These are phyloP conservation scores for Sphagnum tenellum DNA, from an alignment of 225 moss, liverwort and hornwort species.

Conservation along the genomic window DNA sequence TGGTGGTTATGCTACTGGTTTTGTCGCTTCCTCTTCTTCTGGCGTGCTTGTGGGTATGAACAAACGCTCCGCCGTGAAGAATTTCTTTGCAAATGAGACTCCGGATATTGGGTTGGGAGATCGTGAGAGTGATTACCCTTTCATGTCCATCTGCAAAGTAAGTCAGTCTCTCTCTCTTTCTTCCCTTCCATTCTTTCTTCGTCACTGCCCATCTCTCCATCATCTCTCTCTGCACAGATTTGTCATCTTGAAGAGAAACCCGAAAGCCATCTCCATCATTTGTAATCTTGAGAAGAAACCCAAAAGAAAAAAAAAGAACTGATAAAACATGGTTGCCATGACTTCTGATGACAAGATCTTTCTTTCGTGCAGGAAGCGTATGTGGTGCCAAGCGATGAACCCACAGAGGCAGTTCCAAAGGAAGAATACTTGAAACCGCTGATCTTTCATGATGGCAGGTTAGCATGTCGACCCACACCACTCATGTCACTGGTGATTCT, in stretches of 20 bases:
- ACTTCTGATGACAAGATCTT: background rate
- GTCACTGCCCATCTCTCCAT: too few species aligned
- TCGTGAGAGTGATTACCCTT: constrained; percentile 34
- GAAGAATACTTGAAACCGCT: constrained; percentile 35
- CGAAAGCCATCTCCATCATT: too few species aligned
- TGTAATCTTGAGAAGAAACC: too few species aligned
- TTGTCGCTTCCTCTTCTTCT: constrained; percentile 23
- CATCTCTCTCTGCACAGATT: too few species aligned
- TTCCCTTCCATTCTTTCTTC: too few species aligned
- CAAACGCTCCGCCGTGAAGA: constrained; percentile 28
- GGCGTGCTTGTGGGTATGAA: constrained; percentile 64
- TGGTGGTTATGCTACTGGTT: constrained; percentile 56
- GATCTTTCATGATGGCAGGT: constrained; percentile 58
- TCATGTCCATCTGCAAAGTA: constrained; percentile 54
- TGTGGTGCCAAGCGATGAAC: constrained; percentile 24
- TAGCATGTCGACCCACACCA: constrained; percentile 43
- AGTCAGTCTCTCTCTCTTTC: too few species aligned
- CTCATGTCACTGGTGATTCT: constrained; percentile 38
- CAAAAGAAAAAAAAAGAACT: too few species aligned
- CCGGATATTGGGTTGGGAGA: constrained; percentile 53
- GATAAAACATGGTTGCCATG: too few species aligned
- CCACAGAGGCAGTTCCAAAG: constrained; percentile 21
- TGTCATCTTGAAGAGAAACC: too few species aligned
- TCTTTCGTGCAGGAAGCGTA: constrained; percentile 39
- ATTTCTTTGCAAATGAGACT: constrained; percentile 20